Percentiles rank a stretch among this genome's conserved stretches.
These are phyloP conservation scores for Asterochloris erici DNA, from an alignment of 139 green algal species.

Conservation along the genomic window DNA sequence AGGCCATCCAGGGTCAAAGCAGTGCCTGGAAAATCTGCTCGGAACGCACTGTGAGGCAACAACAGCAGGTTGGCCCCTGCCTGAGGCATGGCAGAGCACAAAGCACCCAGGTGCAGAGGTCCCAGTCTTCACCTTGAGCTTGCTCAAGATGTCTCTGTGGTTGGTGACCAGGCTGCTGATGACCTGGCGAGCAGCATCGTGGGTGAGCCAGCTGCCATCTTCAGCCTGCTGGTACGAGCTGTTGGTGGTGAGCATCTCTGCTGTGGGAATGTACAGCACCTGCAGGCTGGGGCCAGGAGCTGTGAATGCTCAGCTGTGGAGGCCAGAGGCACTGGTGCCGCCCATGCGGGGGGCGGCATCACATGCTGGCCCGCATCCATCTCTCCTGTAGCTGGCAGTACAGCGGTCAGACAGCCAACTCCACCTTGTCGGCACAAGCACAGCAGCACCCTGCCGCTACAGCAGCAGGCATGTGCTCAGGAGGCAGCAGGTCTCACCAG, in stretches of 20 bases:
- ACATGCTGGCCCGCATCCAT: no score
- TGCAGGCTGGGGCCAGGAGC: neutral
- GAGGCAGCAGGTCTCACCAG: conserved; percentile 28
- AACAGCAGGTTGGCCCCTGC: no score
- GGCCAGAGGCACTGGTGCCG: no score
- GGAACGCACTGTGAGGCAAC: no score
- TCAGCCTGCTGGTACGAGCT: neutral
- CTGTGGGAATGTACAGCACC: neutral
- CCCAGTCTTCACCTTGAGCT: neutral
- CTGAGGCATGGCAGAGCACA: neutral
- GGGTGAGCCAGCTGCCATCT: conserved; percentile 56
- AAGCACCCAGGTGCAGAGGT: neutral
- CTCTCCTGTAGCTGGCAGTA: no score
- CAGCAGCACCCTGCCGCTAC: no score
- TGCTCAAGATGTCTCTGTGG: conserved; percentile 26
- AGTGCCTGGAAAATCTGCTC: no score
- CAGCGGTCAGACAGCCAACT: no score
- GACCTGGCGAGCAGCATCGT: conserved; percentile 54
- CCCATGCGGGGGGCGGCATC: no score
- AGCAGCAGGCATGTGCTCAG: no score
- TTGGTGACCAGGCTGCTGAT: conserved; percentile 36
- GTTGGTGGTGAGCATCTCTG: neutral
- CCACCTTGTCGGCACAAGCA: no score
- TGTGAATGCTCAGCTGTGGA: neutral
- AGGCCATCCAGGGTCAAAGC: no score